Percentiles rank a stretch among this genome's conserved stretches.
Evolutionary conservation across 805 yeast genomes (phyloP).

Genomic region (Nakazawaea populi): DNA sequence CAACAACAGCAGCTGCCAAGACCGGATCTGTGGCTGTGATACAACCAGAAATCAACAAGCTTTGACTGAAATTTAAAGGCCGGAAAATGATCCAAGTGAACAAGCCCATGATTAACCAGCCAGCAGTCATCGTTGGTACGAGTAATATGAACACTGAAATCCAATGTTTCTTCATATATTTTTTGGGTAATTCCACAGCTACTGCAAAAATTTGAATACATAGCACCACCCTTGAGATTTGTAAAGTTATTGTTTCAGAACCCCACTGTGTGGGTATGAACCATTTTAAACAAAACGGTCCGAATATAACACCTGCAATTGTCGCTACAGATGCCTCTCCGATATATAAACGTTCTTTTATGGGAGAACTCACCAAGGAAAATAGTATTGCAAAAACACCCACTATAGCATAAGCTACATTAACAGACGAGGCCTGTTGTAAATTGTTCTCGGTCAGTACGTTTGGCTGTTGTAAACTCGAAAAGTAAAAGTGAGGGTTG

Average conservation of each 20-base stretch:
- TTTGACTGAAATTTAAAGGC: slow-evolving; percentile 45
- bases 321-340: slow-evolving; percentile 68
- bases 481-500: too few species aligned
- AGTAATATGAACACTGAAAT: slow-evolving; percentile 49
- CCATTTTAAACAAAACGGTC: slow-evolving; percentile 56
- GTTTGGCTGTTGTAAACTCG: not conserved
- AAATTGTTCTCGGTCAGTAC: not conserved
- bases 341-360: slow-evolving; percentile 52
- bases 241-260: slow-evolving; percentile 49
- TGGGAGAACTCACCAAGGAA: slow-evolving; percentile 51
- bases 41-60: slow-evolving; percentile 60
- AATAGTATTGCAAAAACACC: slow-evolving; percentile 56
- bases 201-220: slow-evolving; percentile 70
- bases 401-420: slow-evolving; percentile 46
- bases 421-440: slow-evolving; percentile 22
- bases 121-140: slow-evolving; percentile 64
- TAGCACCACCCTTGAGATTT: slow-evolving; percentile 55
- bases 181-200: slow-evolving; percentile 67
- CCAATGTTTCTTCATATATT: slow-evolving; percentile 59
- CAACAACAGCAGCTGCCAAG: slow-evolving; percentile 66
- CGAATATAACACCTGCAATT: slow-evolving; percentile 53
- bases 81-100: slow-evolving; percentile 61
- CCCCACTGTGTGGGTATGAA: slow-evolving; percentile 55
- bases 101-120: slow-evolving; percentile 61
- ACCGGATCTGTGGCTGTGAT: slow-evolving; percentile 79